phyloP scores from a whole-genome alignment of 306 rosid species.

The Sphenostylis stenocarpa region DNA sequence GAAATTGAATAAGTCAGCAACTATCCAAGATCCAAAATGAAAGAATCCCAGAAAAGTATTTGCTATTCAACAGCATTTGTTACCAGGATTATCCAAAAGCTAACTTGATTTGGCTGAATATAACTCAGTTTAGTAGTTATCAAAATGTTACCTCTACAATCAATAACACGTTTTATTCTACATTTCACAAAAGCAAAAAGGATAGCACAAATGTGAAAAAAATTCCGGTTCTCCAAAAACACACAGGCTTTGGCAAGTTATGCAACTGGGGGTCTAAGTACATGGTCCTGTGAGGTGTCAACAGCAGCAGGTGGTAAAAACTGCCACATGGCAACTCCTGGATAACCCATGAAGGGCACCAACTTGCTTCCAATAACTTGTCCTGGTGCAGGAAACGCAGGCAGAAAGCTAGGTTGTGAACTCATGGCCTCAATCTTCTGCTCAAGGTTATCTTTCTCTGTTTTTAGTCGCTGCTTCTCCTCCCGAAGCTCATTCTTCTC shows the following conservation, averaged over 20 bases:
- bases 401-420: constrained; percentile 56
- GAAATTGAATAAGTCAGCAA: constrained; percentile 1
- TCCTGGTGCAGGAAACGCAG: constrained; percentile 52
- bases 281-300: constrained; percentile 87
- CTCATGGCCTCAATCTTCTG: constrained; percentile 47
- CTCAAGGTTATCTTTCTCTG: constrained; percentile 69
- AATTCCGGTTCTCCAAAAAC: constrained; percentile 16
- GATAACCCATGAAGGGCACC: constrained; percentile 71
- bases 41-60: background rate
- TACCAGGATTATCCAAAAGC: background rate
- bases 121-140: no score
- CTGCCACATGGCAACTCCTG: constrained; percentile 89
- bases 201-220: background rate
- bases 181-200: background rate
- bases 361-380: constrained; percentile 64
- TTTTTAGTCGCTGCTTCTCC: constrained; percentile 79
- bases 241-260: constrained; percentile 31
- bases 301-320: constrained; percentile 74
- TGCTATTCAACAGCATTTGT: background rate
- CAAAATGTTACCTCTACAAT: constrained; percentile 3
- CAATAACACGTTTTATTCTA: background rate
- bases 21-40: background rate
- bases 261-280: constrained; percentile 85
- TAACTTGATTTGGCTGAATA: background rate
- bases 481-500: constrained; percentile 85